Evolutionary conservation across 208 protist genomes (phyloP).

Genomic region (Phytomonas sp.): DNA sequence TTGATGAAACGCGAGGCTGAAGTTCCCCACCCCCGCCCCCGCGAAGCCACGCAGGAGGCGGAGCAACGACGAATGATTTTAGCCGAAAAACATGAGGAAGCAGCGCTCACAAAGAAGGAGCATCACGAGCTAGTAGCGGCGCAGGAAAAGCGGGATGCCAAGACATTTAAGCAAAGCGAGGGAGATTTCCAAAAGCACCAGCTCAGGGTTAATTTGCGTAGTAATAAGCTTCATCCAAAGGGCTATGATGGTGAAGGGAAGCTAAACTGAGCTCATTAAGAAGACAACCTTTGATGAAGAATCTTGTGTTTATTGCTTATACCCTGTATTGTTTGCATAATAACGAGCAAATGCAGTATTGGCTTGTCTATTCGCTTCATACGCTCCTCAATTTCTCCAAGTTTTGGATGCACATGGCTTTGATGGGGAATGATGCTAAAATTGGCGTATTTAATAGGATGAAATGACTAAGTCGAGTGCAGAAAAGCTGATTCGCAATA

Average conservation of each 20-base stretch:
- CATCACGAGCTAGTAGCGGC: constrained; percentile 43
- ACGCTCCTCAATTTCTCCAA: neutral
- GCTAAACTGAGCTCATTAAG: constrained; percentile 21
- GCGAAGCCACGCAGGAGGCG: constrained; percentile 46
- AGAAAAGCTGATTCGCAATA: neutral
- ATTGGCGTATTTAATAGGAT: neutral
- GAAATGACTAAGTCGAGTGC: neutral
- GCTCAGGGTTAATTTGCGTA: constrained; percentile 62
- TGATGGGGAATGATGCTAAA: neutral
- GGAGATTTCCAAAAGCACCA: constrained; percentile 38
- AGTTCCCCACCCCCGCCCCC: constrained; percentile 49
- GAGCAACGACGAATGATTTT: constrained; percentile 53
- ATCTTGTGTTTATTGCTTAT: neutral
- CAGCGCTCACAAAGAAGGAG: constrained; percentile 52
- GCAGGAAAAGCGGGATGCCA: constrained; percentile 36
- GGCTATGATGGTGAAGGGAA: constrained; percentile 83
- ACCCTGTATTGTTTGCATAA: neutral
- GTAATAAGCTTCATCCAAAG: constrained; percentile 84
- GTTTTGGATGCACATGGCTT: neutral
- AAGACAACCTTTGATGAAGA: neutral
- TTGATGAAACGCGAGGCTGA: constrained; percentile 58
- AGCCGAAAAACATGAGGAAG: constrained; percentile 41
- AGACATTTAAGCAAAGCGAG: constrained; percentile 32
- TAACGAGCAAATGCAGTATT: neutral
- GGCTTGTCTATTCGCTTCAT: neutral